These are phyloP conservation scores for Pleurotus platypus DNA, from an alignment of 768 basidiomycete genomes.

Conservation along the genomic window DNA sequence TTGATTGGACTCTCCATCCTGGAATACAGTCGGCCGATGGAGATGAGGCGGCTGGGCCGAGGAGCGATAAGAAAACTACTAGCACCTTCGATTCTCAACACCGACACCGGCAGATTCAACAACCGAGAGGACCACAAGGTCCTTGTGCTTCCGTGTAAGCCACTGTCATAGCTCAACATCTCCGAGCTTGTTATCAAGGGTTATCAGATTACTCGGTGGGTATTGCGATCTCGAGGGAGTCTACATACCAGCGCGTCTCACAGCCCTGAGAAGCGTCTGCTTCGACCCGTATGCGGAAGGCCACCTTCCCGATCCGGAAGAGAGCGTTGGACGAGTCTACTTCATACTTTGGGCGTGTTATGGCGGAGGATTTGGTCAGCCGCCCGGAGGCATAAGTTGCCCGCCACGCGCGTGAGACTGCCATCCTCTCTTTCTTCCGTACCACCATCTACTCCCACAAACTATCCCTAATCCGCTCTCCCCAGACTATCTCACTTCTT, in stretches of 20 bases:
- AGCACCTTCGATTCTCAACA: too few species aligned
- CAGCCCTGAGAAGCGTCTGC: not conserved
- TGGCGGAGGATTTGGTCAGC: not conserved
- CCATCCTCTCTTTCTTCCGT: conserved; percentile 1
- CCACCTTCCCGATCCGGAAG: not conserved
- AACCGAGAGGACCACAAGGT: too few species aligned
- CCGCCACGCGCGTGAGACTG: not conserved
- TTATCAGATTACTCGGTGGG: too few species aligned
- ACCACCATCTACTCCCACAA: conserved; percentile 5
- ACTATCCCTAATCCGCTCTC: not conserved
- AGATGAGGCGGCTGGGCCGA: too few species aligned
- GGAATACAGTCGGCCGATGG: too few species aligned
- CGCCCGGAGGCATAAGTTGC: not conserved
- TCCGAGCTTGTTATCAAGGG: too few species aligned
- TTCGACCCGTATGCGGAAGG: not conserved
- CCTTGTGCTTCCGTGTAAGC: too few species aligned
- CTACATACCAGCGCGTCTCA: not conserved
- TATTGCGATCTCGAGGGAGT: too few species aligned
- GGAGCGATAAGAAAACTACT: too few species aligned
- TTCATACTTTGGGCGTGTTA: conserved; percentile 1
- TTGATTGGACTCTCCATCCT: too few species aligned
- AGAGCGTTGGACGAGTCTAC: not conserved
- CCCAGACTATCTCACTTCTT: conserved; percentile 6
- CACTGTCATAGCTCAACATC: too few species aligned
- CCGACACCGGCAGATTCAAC: too few species aligned